Evolutionary conservation across 2,329 filamentous ascomycete species (phyloP).

Genomic region (Ophiognomonia clavigignenti-juglandacearum): DNA sequence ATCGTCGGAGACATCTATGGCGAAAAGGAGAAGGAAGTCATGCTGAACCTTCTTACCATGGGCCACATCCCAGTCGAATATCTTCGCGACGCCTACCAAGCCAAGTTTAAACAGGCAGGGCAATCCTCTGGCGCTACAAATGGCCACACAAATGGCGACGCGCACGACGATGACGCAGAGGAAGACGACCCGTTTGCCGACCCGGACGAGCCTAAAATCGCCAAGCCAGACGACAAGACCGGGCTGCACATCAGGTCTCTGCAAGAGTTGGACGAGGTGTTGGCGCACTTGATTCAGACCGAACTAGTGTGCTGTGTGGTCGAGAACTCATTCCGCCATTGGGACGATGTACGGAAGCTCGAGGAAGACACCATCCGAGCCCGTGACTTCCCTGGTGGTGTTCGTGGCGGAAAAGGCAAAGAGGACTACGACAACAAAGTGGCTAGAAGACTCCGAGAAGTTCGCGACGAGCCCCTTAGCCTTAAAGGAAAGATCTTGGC

Average conservation of each 20-base stretch:
- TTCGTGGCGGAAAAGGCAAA: constrained; percentile 63
- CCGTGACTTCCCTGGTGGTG: constrained; percentile 44
- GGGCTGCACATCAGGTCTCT: constrained; percentile 37
- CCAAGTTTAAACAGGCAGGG: constrained; percentile 25
- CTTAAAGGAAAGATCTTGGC: constrained; percentile 48
- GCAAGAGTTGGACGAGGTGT: constrained; percentile 43
- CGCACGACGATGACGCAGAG: constrained; percentile 27
- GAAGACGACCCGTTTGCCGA: constrained; percentile 7
- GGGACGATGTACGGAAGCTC: constrained; percentile 55
- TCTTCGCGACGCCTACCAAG: constrained; percentile 57
- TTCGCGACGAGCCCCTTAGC: constrained; percentile 46
- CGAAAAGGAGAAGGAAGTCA: constrained; percentile 65
- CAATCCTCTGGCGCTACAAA: constrained; percentile 7
- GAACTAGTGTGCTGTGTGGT: constrained; percentile 65
- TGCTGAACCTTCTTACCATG: constrained; percentile 69
- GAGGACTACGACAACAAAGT: constrained; percentile 56
- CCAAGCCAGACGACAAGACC: constrained; percentile 24
- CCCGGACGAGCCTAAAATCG: constrained; percentile 26
- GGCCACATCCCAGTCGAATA: constrained; percentile 73
- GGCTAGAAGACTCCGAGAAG: constrained; percentile 45
- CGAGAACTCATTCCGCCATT: constrained; percentile 51
- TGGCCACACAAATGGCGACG: constrained; percentile 18
- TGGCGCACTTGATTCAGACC: constrained; percentile 53
- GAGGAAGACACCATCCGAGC: constrained; percentile 60
- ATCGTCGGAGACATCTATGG: constrained; percentile 72